Percentiles rank a stretch among this genome's conserved stretches.
Conservation (phyloP, 768 basidiomycete species). For the Russula emetica region DNA sequence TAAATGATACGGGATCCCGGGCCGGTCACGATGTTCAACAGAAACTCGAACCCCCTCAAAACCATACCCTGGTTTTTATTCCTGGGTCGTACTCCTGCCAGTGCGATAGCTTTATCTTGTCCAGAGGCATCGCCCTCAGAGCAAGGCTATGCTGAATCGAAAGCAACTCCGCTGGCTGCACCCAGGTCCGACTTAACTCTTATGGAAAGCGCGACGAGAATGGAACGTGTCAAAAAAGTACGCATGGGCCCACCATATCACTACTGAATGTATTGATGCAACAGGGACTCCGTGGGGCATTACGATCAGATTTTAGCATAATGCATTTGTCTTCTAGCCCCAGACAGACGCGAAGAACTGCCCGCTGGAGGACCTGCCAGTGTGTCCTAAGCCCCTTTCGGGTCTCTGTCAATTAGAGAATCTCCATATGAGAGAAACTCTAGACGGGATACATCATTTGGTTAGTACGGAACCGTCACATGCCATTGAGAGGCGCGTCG, state of each 20-base stretch:
- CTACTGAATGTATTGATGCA: not conserved
- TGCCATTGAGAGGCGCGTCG: not conserved
- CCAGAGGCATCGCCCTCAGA: not conserved
- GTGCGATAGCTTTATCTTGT: not conserved
- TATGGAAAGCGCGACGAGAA: not conserved
- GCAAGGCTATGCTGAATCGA: not conserved
- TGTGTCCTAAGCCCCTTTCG: constrained; percentile 14
- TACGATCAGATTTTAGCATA: not conserved
- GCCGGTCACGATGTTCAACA: not conserved
- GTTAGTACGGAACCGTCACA: not conserved
- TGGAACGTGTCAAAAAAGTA: constrained; percentile 16
- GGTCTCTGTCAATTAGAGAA: not conserved
- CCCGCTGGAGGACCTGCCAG: too few species aligned
- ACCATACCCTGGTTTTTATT: not conserved
- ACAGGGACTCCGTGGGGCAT: not conserved
- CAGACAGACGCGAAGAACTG: not conserved
- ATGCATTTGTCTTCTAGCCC: not conserved
- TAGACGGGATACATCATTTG: not conserved
- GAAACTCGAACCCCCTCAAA: not conserved
- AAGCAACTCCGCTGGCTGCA: not conserved
- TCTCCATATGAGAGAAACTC: not conserved
- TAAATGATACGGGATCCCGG: not conserved
- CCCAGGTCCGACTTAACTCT: not conserved
- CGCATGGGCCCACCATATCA: not conserved
- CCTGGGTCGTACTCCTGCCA: not conserved